Base-by-base conservation (phyloP, 148 eudicot genomes). In the Silene conica region DNA sequence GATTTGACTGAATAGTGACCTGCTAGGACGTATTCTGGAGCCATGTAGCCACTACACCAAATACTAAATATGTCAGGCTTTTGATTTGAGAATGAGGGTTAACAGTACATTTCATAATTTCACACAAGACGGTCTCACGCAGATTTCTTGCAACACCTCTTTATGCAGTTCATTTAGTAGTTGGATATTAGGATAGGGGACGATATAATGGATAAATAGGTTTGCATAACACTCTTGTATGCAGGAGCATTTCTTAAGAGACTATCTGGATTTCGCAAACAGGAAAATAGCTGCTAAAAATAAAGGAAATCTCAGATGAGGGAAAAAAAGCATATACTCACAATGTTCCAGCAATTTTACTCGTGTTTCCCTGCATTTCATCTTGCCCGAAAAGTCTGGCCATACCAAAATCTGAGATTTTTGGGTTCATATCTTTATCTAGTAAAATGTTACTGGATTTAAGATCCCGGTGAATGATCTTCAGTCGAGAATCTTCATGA, bases 1-100 rank as follows among this genome's bases (percentile, higher is more conserved):
- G 85, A 80, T 63, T 83, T 83, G 11, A 74, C 73, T 22, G 81
- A 83, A 69, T 73, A 80, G 34, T 76, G 78, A 11, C 85, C 85
- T 22, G 70, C 72, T 25, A 80, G 72, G 22, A 67, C 80, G 34
- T 83, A 80, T 13, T 83, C 83, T 18, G 81, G 85, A 69, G 83
- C 84, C 84, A 77, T 81, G 48, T 77, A 77, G 60, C 80, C 83
- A 43, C 80, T 72, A 77, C 83, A 72, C 65, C 63, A 76, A 8
- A 22, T 61, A n/a, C 48, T 15, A 14, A 38, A 66, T 50, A 50
- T 50, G 55, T 50, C 55, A 50, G 16, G 55, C 55, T 50, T 15
- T 38, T 38, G 43, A 38, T 38, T 38, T 38, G 43, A 38, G 43
- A 38, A 38, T 0, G 43, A 38, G 43, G 43, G 43, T 5, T 38